A percentile compares a stretch with the other conserved stretches of the same genome.
Evolutionary conservation across 1,139 yeast species (phyloP).

Genomic region (Pichia sp.): DNA sequence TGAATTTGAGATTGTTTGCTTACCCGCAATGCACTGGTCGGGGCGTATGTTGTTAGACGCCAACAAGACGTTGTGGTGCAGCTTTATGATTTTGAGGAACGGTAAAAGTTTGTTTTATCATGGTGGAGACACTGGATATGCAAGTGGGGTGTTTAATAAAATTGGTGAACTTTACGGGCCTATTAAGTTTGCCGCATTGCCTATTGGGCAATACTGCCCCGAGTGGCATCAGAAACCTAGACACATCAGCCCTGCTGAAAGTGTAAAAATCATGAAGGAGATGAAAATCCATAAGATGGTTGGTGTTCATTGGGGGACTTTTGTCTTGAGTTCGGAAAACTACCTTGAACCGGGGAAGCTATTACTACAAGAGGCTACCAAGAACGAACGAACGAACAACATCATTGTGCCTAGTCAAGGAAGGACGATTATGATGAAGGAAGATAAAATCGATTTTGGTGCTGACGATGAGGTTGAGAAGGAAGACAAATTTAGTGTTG

Average conservation of each 20-base stretch:
- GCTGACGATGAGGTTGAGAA: slow-evolving; percentile 17
- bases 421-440: slow-evolving; percentile 36
- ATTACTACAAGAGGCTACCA: slow-evolving; percentile 37
- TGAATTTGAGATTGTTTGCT: slow-evolving; percentile 73
- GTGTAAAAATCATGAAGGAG: slow-evolving; percentile 62
- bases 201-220: slow-evolving; percentile 94
- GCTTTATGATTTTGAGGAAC: slow-evolving; percentile 63
- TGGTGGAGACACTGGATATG: slow-evolving; percentile 94
- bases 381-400: slow-evolving; percentile 33
- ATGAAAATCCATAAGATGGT: slow-evolving; percentile 58
- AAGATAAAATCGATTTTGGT: slow-evolving; percentile 17
- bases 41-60: slow-evolving; percentile 77
- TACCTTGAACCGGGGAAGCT: slow-evolving; percentile 72
- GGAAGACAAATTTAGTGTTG: slow-evolving; percentile 15
- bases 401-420: slow-evolving; percentile 54
- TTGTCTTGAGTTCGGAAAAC: slow-evolving; percentile 81
- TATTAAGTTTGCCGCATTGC: slow-evolving; percentile 66
- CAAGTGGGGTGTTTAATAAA: slow-evolving; percentile 59
- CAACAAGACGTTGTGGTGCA: slow-evolving; percentile 82
- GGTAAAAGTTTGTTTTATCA: slow-evolving; percentile 74
- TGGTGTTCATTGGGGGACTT: slow-evolving; percentile 97
- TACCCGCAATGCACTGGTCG: slow-evolving; percentile 98
- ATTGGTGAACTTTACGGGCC: slow-evolving; percentile 64
- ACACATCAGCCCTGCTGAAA: slow-evolving; percentile 80
- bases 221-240: slow-evolving; percentile 91